Evolutionary conservation across 2,329 filamentous ascomycete genomes (phyloP), one percentile per base, ranked within the genome.

Genomic region (Colletotrichum karsti): DNA sequence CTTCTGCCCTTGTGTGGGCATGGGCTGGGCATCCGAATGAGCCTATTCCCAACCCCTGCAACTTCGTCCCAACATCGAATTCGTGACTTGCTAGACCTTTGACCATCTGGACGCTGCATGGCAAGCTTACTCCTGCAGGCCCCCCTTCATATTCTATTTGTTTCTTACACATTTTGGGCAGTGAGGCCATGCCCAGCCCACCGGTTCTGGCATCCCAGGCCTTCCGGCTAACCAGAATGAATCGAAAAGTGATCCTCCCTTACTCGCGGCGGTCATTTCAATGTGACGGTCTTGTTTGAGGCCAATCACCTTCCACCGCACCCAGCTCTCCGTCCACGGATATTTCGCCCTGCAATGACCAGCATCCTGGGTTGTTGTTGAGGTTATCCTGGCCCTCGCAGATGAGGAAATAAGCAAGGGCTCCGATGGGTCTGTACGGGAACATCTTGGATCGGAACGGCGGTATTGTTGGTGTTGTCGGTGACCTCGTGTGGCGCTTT

Each of bases 1-100:
- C 8, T 51, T 56, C 42, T 56, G 58, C 18, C 42, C 10, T 15
- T 26, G 28, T 5, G 42, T 51, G 33, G 33, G 3, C 55, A 58
- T 7, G n/a, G 20, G 42, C 41, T 50, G 55, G 50, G 7, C 57
- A 62, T 53, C 63, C 63, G 58, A 53, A 39, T 30, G 63, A 67
- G 58, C 58, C 63, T 67, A 67, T 67, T 67, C 58, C 30, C 42
- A 51, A 44, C 58, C 63, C 63, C 51, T 63, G 50, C 42, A 55
- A 41, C 57, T 20, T 22, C 37, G 37, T 28, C 37, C 28, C 39
- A 48, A 46, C 28, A 20, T 28, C 28, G 20, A 30, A 58, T 26
- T 24, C n/a, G 6, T 41, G 37, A 57, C n/a, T 28, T 44, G 15
- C n/a, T 22, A 26, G 30, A 22, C 53, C 24, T 22, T 50, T 20